phyloP scores from a whole-genome alignment of 768 basidiomycete genomes.

The Paxillus ammoniavirescens region DNA sequence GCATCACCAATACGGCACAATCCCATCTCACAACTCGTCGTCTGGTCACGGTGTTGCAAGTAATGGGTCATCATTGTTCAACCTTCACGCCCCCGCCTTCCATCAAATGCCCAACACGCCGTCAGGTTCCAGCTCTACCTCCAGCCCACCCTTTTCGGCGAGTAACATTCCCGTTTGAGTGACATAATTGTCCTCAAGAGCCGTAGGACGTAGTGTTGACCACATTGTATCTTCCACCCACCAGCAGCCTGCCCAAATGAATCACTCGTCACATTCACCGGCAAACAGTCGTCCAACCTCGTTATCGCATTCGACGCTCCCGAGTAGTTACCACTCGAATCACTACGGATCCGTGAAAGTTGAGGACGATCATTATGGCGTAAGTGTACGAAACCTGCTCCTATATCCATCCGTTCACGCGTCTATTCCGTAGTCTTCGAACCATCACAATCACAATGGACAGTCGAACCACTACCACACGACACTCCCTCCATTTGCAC shows the following conservation, averaged over 20 bases:
- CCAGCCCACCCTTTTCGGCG: conserved; percentile 85
- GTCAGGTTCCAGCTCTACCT: conserved; percentile 69
- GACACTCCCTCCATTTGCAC: conserved; percentile 48
- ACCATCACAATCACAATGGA: conserved; percentile 33
- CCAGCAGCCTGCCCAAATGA: conserved; percentile 68
- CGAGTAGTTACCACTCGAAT: conserved; percentile 42
- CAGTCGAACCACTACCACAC: conserved; percentile 40
- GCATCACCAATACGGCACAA: conserved; percentile 49
- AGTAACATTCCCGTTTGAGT: conserved; percentile 53
- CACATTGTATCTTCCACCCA: conserved; percentile 36
- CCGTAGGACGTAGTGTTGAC: conserved; percentile 57
- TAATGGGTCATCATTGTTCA: conserved; percentile 45
- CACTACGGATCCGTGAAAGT: conserved; percentile 62
- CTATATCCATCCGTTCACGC: conserved; percentile 3
- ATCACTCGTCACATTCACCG: conserved; percentile 51
- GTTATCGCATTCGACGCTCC: conserved; percentile 37
- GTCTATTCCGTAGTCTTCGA: conserved; percentile 22
- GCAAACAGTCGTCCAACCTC: conserved; percentile 46
- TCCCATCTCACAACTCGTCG: conserved; percentile 38
- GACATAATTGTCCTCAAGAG: conserved; percentile 26
- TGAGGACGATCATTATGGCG: conserved; percentile 63
- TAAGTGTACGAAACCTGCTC: conserved; percentile 29
- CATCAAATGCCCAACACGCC: conserved; percentile 66
- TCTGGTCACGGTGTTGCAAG: conserved; percentile 38
- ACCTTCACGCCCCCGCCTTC: conserved; percentile 55